These are phyloP conservation scores for Saccharomyces eubayanus DNA, from an alignment of 805 yeast species.

Conservation along the genomic window DNA sequence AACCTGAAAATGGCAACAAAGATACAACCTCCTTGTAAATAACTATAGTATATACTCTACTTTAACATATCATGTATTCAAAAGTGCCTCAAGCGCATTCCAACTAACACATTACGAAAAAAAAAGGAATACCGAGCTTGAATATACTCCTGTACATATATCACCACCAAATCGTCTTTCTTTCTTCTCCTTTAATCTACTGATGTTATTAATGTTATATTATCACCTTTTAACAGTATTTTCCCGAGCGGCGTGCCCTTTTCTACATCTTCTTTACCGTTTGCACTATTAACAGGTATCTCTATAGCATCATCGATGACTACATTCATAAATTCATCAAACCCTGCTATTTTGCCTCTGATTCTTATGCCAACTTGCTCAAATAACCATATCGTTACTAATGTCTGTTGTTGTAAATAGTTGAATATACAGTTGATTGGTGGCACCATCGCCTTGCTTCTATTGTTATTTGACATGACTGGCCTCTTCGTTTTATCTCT, in stretches of 20 bases:
- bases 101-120: not conserved
- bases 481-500: not conserved
- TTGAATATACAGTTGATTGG: conserved; percentile 89
- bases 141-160: not conserved
- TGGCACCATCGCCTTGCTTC: conserved; percentile 47
- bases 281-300: conserved; percentile 43
- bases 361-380: conserved; percentile 74
- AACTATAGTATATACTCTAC: not conserved
- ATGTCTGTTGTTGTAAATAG: conserved; percentile 70
- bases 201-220: conserved; percentile 62
- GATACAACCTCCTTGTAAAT: not conserved
- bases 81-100: not conserved
- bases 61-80: not conserved
- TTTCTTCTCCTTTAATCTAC: conserved; percentile 5
- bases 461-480: conserved; percentile 14
- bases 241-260: conserved; percentile 51
- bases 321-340: conserved; percentile 94
- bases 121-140: not conserved
- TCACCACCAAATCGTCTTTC: not conserved
- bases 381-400: conserved; percentile 79
- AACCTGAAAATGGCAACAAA: not conserved
- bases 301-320: conserved; percentile 59
- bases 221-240: conserved; percentile 86
- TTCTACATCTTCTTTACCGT: conserved; percentile 19
- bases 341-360: conserved; percentile 81